Base-by-base conservation (phyloP, 805 yeast genomes). In the Candida germanica region DNA sequence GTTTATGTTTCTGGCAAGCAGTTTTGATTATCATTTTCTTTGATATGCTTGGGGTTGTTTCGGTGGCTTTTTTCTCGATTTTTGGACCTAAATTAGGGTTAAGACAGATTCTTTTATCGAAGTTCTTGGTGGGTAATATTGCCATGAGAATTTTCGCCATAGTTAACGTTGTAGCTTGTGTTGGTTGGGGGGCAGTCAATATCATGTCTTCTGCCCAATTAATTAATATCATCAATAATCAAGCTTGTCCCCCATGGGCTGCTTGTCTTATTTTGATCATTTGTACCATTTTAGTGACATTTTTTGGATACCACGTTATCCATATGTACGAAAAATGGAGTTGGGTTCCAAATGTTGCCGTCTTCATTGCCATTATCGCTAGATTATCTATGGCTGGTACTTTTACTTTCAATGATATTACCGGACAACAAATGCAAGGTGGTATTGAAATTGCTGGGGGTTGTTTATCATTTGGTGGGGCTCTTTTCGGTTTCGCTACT, bases 131-230 rank as follows among this genome's bases (percentile, higher is more conserved):
- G 44, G 97, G 97, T 45, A 79, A 82, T 60, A 56, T 67, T 21
- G 81, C 83, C 31, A 80, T 84, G 63, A 76, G 95, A 58, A 71
- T 87, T 39, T 83, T 87, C 53, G 81, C 94, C 7, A 59, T 82
- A 30, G 69, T 89, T 56, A 87, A 88, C 56, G 75, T 80, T 52
- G 60, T 89, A 44, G 89, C 95, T 18, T 86, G 95, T 74, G 77
- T 88, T 38, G 96, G 97, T 50, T 89, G 97, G 97, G 85, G 93
- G 61, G 87, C 95, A 7, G 91, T 87, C 31, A 89, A 89, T 63
- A 86, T 85, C 43, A 84, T 88, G 77, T 83, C 88, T 20, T 79
- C 93, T 23, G 95, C 96, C 16, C 93, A 87, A 59, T 66, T 88
- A 45, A 68, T 88, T 41, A 79, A 82, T 62, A 77, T 83, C 54